These are phyloP conservation scores for Lipomyces oligophaga DNA, from an alignment of 805 yeast genomes.

Conservation along the genomic window DNA sequence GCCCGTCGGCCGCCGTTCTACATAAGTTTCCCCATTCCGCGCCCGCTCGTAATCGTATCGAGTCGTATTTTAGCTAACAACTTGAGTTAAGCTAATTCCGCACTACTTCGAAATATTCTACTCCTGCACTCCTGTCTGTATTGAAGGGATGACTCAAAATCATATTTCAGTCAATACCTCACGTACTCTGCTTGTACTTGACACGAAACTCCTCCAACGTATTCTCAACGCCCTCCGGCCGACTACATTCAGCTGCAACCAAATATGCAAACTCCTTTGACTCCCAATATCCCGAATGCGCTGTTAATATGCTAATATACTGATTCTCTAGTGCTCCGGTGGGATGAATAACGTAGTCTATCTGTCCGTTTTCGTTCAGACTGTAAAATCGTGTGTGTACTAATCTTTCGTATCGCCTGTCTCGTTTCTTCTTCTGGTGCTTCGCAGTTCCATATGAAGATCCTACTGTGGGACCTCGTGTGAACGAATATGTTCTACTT, in stretches of 20 bases:
- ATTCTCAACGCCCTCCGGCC: constrained; percentile 34
- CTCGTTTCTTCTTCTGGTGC: neutral
- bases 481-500: constrained; percentile 9
- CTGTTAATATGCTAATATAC: constrained; percentile 72
- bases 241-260: constrained; percentile 38
- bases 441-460: constrained; percentile 1
- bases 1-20: neutral
- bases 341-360: constrained; percentile 71
- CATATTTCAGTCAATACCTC: too few relatives aligned
- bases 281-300: constrained; percentile 88
- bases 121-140: too few relatives aligned
- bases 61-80: neutral
- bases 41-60: neutral
- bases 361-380: constrained; percentile 73
- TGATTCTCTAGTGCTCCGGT: constrained; percentile 69
- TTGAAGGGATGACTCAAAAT: too few relatives aligned
- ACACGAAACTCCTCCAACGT: constrained; percentile 31
- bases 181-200: neutral
- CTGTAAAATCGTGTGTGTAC: constrained; percentile 41
- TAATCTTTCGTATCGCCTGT: constrained; percentile 9
- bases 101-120: neutral
- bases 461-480: constrained; percentile 11
- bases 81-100: neutral
- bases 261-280: constrained; percentile 75
- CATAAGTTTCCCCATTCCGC: neutral